Evolutionary conservation across 257 asterid species (phyloP).

Genomic region (Buddleja alternifolia): DNA sequence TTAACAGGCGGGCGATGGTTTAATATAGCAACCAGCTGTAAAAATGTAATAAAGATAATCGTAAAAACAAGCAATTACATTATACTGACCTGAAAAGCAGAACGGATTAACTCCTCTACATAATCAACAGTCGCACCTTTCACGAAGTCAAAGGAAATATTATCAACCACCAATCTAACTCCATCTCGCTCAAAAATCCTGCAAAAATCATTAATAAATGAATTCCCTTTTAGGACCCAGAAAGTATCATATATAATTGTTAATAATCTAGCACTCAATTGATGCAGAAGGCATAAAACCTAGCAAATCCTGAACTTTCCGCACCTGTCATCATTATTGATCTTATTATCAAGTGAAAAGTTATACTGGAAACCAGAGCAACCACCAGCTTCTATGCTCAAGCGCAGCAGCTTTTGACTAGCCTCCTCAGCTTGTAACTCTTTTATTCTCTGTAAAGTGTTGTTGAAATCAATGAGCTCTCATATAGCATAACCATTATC

Average conservation of each 20-base stretch:
- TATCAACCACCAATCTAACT: constrained; percentile 88
- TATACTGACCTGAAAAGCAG: constrained; percentile 89
- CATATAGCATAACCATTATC: constrained; percentile 12
- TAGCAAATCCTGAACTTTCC: background rate
- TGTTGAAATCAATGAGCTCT: constrained; percentile 3
- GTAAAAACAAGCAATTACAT: background rate
- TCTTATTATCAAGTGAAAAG: constrained; percentile 76
- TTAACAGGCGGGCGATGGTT: constrained; percentile 10
- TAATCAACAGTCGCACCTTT: constrained; percentile 93
- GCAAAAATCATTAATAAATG: constrained; percentile 26
- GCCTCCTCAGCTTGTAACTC: constrained; percentile 80
- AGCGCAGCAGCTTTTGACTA: constrained; percentile 67
- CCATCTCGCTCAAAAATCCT: constrained; percentile 92
- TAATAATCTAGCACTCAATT: background rate
- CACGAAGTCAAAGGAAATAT: constrained; percentile 78
- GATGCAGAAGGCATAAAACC: background rate
- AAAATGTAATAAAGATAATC: background rate
- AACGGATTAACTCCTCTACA: constrained; percentile 93
- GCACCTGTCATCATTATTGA: constrained; percentile 82
- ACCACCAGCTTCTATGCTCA: constrained; percentile 98
- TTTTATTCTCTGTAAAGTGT: constrained; percentile 64
- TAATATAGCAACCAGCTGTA: background rate
- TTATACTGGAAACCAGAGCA: constrained; percentile 97
- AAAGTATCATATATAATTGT: constrained; percentile 13
- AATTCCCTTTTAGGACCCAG: background rate